phyloP scores from a whole-genome alignment of 768 basidiomycete species.

The Kwoniella botswanensis region DNA sequence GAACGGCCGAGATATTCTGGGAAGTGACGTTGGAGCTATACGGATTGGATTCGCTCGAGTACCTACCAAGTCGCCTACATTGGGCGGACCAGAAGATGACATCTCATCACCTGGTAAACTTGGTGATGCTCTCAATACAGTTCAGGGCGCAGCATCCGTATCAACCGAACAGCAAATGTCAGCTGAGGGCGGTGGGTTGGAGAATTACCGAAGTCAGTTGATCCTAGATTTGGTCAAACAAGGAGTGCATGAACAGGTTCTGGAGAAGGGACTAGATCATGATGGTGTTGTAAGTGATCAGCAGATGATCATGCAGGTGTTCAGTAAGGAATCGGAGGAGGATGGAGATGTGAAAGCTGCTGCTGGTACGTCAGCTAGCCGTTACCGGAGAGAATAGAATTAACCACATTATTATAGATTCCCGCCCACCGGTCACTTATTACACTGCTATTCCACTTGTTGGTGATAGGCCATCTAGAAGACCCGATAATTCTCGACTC shows the following conservation, averaged over 20 bases:
- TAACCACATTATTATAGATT: conserved; percentile 64
- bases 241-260: conserved; percentile 54
- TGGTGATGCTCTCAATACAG: conserved; percentile 64
- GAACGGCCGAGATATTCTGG: conserved; percentile 93
- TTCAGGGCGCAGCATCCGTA: conserved; percentile 89
- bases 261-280: conserved; percentile 60
- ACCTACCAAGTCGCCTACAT: conserved; percentile 69
- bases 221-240: conserved; percentile 55
- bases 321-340: conserved; percentile 77
- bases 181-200: conserved; percentile 72
- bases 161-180: conserved; percentile 93
- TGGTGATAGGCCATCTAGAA: conserved; percentile 79
- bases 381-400: not conserved
- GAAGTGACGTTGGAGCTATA: conserved; percentile 94
- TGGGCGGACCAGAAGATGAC: conserved; percentile 62
- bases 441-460: conserved; percentile 93
- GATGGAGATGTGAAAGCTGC: conserved; percentile 84
- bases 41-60: conserved; percentile 97
- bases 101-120: conserved; percentile 66
- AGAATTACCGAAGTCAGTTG: conserved; percentile 93
- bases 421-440: conserved; percentile 91
- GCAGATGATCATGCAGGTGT: conserved; percentile 95
- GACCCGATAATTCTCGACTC: conserved; percentile 91
- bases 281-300: conserved; percentile 75
- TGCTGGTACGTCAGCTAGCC: conserved; percentile 67